These are phyloP conservation scores for Orychophragmus violaceus DNA, from an alignment of 345 rosid genomes.

Conservation along the genomic window DNA sequence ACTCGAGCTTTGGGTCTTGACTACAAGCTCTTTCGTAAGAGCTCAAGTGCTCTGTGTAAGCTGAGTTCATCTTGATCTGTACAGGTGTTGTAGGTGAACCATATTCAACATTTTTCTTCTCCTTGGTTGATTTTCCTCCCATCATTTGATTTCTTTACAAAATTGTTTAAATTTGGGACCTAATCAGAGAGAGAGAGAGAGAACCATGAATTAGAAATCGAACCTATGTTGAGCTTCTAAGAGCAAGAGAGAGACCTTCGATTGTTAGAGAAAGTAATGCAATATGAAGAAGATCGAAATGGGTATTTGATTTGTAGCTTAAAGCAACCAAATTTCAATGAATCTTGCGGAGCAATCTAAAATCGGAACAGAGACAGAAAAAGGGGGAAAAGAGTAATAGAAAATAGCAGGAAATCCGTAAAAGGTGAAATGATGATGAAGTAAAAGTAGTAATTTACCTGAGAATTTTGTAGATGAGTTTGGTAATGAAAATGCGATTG, in stretches of 20 bases:
- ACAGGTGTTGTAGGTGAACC: slow-evolving; percentile 30
- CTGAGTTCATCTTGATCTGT: slow-evolving; percentile 24
- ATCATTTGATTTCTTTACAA: slow-evolving; percentile 25
- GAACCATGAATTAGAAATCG: not conserved
- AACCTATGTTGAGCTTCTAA: not conserved
- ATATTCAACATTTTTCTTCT: not conserved
- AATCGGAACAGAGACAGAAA: not conserved
- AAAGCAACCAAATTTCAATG: not conserved
- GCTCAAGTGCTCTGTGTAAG: slow-evolving; percentile 25
- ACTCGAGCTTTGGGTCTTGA: slow-evolving; percentile 56
- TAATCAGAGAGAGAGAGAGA: slow-evolving; percentile 9
- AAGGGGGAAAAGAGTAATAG: slow-evolving; percentile 13
- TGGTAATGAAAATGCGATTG: not conserved
- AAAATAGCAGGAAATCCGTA: not conserved
- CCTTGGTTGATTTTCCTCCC: slow-evolving; percentile 30
- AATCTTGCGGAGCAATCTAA: slow-evolving; percentile 12
- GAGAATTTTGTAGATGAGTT: slow-evolving; percentile 1
- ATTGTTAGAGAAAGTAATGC: not conserved
- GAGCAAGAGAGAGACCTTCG: not conserved
- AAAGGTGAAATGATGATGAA: not conserved
- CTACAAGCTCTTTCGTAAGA: slow-evolving; percentile 69
- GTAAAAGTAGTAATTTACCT: slow-evolving; percentile 12
- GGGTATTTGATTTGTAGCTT: not conserved
- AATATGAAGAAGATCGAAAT: not conserved
- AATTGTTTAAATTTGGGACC: not conserved